phyloP scores from a whole-genome alignment of 2,329 filamentous ascomycete species.

The Tolypocladium ophioglossoides region DNA sequence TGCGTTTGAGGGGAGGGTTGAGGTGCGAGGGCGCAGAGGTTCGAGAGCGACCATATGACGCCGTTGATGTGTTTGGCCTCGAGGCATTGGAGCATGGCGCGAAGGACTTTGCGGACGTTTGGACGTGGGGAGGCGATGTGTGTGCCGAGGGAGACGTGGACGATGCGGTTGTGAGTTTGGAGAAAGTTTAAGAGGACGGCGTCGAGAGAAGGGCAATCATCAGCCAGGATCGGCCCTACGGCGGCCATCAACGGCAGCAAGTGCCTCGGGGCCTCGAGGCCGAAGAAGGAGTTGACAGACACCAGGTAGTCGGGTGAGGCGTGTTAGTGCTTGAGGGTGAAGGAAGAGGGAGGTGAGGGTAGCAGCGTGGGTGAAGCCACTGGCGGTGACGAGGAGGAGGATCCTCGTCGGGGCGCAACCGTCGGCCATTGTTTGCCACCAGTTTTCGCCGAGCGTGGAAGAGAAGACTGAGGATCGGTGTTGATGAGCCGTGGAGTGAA shows the following conservation, averaged over 20 bases:
- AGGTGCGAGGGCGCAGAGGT: neutral
- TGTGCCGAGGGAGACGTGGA: constrained; percentile 32
- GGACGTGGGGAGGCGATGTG: constrained; percentile 16
- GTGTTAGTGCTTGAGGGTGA: neutral
- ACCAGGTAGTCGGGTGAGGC: constrained; percentile 25
- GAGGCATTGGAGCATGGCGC: neutral
- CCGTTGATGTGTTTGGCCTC: neutral
- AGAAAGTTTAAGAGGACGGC: constrained; percentile 17
- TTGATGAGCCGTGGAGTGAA: neutral
- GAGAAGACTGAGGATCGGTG: no score
- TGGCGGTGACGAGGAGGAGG: neutral
- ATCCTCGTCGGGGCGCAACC: neutral
- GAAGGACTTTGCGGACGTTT: neutral
- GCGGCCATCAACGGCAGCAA: constrained; percentile 26
- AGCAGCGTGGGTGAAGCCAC: neutral
- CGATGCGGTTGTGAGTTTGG: constrained; percentile 14
- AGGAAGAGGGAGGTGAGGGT: neutral
- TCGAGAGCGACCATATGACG: neutral
- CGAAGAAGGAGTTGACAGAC: constrained; percentile 33
- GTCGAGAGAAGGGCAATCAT: constrained; percentile 21
- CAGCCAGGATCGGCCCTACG: constrained; percentile 29
- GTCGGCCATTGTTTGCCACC: neutral
- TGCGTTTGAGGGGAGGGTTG: neutral
- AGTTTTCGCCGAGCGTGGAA: neutral
- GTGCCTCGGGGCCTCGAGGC: constrained; percentile 29